Evolutionary conservation across 306 rosid genomes (phyloP), one percentile per base, ranked within the genome.

Genomic region (Notholithocarpus densiflorus): DNA sequence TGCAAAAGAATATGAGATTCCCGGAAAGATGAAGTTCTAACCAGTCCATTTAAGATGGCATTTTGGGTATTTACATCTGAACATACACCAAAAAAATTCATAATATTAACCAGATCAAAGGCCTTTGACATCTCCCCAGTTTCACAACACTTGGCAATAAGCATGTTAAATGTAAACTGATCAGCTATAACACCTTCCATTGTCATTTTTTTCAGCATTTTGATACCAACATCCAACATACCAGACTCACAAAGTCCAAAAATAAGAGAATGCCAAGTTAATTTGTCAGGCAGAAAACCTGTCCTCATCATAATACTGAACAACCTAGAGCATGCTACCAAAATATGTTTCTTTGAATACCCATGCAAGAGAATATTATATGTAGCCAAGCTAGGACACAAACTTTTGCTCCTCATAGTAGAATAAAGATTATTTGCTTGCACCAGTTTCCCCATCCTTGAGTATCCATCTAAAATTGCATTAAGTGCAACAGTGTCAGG

Each of bases 291-390:
- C 37, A 61, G 56, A 74, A 87, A 80, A 60, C 90, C 87, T 8
- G 37, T 73, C 73, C 61, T 60, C 76, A 82, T 79, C 88, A 92
- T 87, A 60, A 73, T 80, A 18, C 79, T 72, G 72, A 75, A 89
- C 51, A 92, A 72, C 76, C 24, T 51, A 70, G 83, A 86, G 84
- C 90, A 92, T 68, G 75, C 45, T 61, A 71, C 23, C 75, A 87
- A 37, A 48, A 31, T 88, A 31, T 37, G 77, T 79, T 84, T 83
- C 84, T 86, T 92, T 32, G 95, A 88, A 86, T 84, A 83, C 62
- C 89, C 93, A 89, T 86, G 97, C 82, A 92, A 71, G 69, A 92
- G 90, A 85, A 89, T 92, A 59, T 92, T 92, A 83, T 81, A 92
- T 24, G 95, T 87, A 62, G 87, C 77, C 86, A 90, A 77, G 83